Evolutionary conservation across 768 basidiomycete species (phyloP), one percentile per base, ranked within the genome.

Genomic region (Megacollybia marginata): DNA sequence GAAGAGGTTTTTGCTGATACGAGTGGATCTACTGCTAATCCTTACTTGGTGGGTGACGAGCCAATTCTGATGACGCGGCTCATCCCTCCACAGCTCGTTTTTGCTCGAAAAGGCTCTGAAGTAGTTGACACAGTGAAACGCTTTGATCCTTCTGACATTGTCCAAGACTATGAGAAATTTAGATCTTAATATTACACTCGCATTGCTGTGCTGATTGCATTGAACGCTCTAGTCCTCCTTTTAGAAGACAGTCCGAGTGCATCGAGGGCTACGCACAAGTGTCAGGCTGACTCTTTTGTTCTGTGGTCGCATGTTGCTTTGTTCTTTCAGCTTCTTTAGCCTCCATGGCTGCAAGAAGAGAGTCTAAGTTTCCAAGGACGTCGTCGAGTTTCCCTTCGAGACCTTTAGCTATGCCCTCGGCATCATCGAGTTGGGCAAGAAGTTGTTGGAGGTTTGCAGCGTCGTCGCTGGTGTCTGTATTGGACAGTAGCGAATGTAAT

Each of bases 1-100:
- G 80, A 81, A 8, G 93, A 96, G 59, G 87, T 97, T 2, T 71
- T 96, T 47, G 83, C 82, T 28, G 90, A 96, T 69, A 88, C 92
- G 33, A 91, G 89, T n/a, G 89, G 88, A 18, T 85, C 80, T 15
- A 91, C 82, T 33, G 90, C 88, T n/a, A 92, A 92, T 59, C 90
- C 90, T 23, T 92, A 92, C 68, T 70, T 92, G 67, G 90, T 89
- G 54, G 53, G 86, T 67, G 19, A 9, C 12, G 13, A 12, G 35
- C 16, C 46, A 28, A 16, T 48, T 34, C 15, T 2, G 15, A 33
- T 42, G 34, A 7, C 38, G 55, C 42, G 47, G 12, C 18, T 55
- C 33, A 49, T 15, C 43, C 48, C 36, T 51, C 49, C 52, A 13
- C 40, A 92, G 90, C 78, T 92, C 52, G 90, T 92, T 15, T 92